These are phyloP conservation scores for Drosera capensis DNA, from an alignment of 148 eudicot genomes.

Conservation along the genomic window DNA sequence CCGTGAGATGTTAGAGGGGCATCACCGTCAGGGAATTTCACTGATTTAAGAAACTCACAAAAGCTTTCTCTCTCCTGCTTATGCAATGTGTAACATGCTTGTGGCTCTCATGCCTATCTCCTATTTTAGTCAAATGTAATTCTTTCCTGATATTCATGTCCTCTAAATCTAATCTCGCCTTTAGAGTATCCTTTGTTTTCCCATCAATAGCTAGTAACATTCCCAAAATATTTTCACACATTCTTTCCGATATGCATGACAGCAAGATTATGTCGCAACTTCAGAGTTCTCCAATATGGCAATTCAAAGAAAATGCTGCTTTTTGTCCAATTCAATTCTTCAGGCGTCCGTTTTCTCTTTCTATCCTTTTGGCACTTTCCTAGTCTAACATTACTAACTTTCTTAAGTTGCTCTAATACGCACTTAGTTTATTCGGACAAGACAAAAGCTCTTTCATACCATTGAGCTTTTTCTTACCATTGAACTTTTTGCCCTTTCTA, in stretches of 20 bases:
- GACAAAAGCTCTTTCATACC: too few species aligned
- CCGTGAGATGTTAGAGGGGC: constrained; percentile 1
- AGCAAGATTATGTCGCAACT: constrained; percentile 5
- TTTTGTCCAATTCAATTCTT: constrained; percentile 1
- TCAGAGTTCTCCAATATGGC: constrained; percentile 3
- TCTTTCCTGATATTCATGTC: background rate
- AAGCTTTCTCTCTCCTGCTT: constrained; percentile 3
- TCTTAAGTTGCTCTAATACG: too few species aligned
- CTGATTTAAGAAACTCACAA: constrained; percentile 3
- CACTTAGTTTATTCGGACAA: too few species aligned
- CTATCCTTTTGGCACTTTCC: background rate
- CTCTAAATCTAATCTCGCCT: background rate
- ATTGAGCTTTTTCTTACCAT: too few species aligned
- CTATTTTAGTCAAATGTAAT: background rate
- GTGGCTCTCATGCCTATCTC: background rate
- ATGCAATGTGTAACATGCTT: background rate
- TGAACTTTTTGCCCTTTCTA: background rate
- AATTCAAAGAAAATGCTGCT: constrained; percentile 6
- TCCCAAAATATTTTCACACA: background rate
- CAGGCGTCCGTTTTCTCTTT: background rate
- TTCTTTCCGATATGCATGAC: constrained; percentile 10
- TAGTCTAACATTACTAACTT: too few species aligned
- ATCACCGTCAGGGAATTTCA: constrained; percentile 7
- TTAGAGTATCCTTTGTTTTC: background rate
- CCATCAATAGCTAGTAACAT: background rate